A percentile compares a stretch with the other conserved stretches of the same genome.
Conservation (phyloP, 83 land plant species). For the Isoetes engelmannii region DNA sequence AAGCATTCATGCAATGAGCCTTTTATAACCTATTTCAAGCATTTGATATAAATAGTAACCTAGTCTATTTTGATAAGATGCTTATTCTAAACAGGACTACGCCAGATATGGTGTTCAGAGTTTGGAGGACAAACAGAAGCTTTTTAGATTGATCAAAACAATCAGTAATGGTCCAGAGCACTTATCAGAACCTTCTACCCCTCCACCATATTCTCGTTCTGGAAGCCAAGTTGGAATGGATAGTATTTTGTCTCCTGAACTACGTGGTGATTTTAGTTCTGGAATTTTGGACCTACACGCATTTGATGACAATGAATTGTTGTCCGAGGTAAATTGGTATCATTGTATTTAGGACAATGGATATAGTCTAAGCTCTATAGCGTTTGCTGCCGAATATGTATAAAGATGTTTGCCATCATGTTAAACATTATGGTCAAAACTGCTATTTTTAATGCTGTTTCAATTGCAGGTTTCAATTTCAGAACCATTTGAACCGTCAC, state of each 20-base stretch:
- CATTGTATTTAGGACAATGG: not conserved
- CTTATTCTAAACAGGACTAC: constrained; percentile 22
- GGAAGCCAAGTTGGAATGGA: constrained; percentile 40
- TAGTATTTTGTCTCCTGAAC: constrained; percentile 72
- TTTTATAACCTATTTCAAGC: constrained; percentile 29
- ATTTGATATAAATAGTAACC: constrained; percentile 24
- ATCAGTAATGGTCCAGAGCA: constrained; percentile 33
- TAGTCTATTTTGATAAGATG: not conserved
- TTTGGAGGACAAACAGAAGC: constrained; percentile 32
- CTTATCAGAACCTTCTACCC: constrained; percentile 27
- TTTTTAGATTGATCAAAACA: constrained; percentile 31
- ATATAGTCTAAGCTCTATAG: too few relatives aligned
- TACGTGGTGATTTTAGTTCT: constrained; percentile 89
- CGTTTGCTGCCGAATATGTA: too few relatives aligned
- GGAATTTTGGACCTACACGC: constrained; percentile 90
- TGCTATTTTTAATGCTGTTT: not conserved
- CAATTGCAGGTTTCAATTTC: constrained; percentile 63
- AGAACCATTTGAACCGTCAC: constrained; percentile 94
- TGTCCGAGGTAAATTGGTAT: constrained; percentile 53
- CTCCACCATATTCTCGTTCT: constrained; percentile 26
- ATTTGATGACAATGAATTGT: constrained; percentile 85
- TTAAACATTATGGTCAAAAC: too few relatives aligned
- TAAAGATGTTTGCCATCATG: too few relatives aligned
- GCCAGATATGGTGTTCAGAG: constrained; percentile 36
- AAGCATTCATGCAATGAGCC: not conserved